Evolutionary conservation across 768 basidiomycete species (phyloP).

Genomic region (Collybia sp.): DNA sequence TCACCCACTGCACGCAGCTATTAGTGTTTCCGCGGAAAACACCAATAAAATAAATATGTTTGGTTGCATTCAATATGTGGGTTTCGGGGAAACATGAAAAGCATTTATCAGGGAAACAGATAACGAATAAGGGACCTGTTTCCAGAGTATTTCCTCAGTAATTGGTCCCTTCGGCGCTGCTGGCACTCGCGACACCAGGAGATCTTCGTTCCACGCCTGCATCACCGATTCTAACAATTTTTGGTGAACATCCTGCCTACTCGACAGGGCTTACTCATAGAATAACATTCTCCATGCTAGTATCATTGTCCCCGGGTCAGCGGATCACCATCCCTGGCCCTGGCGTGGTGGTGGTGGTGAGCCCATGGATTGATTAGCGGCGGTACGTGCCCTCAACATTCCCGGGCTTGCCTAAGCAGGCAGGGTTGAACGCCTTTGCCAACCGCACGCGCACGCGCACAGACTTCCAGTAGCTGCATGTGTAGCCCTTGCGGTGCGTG

Average conservation of each 20-base stretch:
- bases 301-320: constrained; percentile 38
- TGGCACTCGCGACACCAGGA: neutral
- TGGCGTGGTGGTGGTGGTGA: neutral
- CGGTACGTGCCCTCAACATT: constrained; percentile 50
- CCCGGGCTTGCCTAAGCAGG: constrained; percentile 45
- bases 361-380: constrained; percentile 34
- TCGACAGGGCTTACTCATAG: neutral
- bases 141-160: no score
- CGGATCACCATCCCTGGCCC: neutral
- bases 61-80: no score
- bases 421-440: constrained; percentile 28
- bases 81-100: no score
- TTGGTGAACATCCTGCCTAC: constrained; percentile 27
- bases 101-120: no score
- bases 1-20: no score
- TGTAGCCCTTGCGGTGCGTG: constrained; percentile 15
- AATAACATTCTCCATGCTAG: constrained; percentile 10
- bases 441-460: constrained; percentile 36
- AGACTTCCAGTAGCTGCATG: constrained; percentile 47
- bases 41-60: no score
- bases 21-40: no score
- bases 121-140: no score
- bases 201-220: constrained; percentile 25
- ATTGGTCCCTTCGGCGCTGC: neutral
- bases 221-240: constrained; percentile 34